A percentile compares a stretch with the other conserved stretches of the same genome.
These are phyloP conservation scores for Syncephalastrum contaminatum DNA, from an alignment of 371 early-diverging fungal species.

Conservation along the genomic window DNA sequence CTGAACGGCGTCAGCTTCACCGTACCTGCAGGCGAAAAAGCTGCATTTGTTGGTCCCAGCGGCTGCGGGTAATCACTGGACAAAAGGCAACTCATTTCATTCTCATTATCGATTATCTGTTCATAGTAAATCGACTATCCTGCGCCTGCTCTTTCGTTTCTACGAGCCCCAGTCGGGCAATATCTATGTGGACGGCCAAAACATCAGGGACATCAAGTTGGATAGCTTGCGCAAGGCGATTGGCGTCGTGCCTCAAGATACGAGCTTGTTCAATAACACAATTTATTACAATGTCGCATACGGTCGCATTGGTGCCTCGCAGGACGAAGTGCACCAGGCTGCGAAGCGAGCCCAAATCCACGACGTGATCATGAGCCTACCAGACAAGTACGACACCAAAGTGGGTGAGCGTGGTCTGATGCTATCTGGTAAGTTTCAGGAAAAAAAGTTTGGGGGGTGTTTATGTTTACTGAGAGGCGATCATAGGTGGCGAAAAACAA, in stretches of 20 bases:
- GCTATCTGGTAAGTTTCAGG: conserved; percentile 70
- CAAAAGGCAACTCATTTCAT: too few species aligned
- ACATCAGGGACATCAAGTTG: conserved; percentile 66
- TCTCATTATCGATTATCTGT: not conserved
- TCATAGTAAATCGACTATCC: conserved; percentile 73
- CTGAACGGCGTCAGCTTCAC: conserved; percentile 76
- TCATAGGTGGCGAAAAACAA: conserved; percentile 92
- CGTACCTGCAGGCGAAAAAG: conserved; percentile 84
- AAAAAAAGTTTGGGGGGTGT: conserved; percentile 70
- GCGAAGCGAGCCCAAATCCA: conserved; percentile 85
- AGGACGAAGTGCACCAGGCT: conserved; percentile 68
- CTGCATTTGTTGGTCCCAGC: conserved; percentile 95
- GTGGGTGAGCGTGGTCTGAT: conserved; percentile 94
- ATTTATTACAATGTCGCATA: conserved; percentile 82
- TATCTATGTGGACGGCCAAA: conserved; percentile 79
- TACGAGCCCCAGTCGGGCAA: conserved; percentile 78
- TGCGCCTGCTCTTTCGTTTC: conserved; percentile 83
- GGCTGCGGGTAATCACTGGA: conserved; percentile 74
- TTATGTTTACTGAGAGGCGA: not conserved
- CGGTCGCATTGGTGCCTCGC: conserved; percentile 59
- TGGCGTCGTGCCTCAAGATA: conserved; percentile 89
- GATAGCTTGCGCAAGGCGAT: conserved; percentile 74
- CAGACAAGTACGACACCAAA: conserved; percentile 82
- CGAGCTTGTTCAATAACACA: conserved; percentile 82
- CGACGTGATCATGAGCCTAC: conserved; percentile 61